phyloP scores from a whole-genome alignment of 768 basidiomycete genomes.

The Kwoniella pini region DNA sequence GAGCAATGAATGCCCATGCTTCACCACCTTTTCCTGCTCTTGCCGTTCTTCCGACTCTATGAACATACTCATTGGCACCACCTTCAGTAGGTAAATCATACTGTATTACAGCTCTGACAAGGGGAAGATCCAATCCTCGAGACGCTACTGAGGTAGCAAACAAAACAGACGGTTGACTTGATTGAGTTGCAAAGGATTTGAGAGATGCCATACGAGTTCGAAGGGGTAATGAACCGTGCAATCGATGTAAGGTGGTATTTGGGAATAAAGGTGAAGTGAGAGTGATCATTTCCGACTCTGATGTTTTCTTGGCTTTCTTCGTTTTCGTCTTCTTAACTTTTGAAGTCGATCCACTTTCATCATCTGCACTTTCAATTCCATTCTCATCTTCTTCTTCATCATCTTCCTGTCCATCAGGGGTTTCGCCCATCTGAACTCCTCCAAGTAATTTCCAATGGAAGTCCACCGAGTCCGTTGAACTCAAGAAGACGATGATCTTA shows the following conservation, averaged over 20 bases:
- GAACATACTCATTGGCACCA: slow-evolving; percentile 92
- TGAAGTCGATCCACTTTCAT: slow-evolving; percentile 33
- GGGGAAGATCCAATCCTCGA: slow-evolving; percentile 92
- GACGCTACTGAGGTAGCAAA: slow-evolving; percentile 97
- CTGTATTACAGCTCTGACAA: slow-evolving; percentile 91
- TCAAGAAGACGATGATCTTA: slow-evolving; percentile 83
- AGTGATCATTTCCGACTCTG: slow-evolving; percentile 58
- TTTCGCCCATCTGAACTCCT: slow-evolving; percentile 66
- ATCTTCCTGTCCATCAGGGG: slow-evolving; percentile 21
- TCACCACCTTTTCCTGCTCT: slow-evolving; percentile 94
- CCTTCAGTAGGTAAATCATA: slow-evolving; percentile 98
- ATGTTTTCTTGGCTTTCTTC: slow-evolving; percentile 53
- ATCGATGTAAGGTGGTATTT: slow-evolving; percentile 74
- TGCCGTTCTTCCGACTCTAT: slow-evolving; percentile 94
- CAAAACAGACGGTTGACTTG: slow-evolving; percentile 65
- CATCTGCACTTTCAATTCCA: slow-evolving; percentile 30
- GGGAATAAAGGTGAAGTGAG: slow-evolving; percentile 76
- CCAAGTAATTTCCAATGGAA: slow-evolving; percentile 89
- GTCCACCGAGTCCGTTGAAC: slow-evolving; percentile 96
- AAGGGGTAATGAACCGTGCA: slow-evolving; percentile 90
- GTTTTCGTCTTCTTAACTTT: slow-evolving; percentile 40
- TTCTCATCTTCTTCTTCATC: slow-evolving; percentile 31
- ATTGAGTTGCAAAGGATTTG: slow-evolving; percentile 68
- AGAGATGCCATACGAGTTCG: slow-evolving; percentile 76
- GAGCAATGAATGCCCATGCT: slow-evolving; percentile 88